Evolutionary conservation across 257 asterid species (phyloP).

Genomic region (Leptodermis oblonga): DNA sequence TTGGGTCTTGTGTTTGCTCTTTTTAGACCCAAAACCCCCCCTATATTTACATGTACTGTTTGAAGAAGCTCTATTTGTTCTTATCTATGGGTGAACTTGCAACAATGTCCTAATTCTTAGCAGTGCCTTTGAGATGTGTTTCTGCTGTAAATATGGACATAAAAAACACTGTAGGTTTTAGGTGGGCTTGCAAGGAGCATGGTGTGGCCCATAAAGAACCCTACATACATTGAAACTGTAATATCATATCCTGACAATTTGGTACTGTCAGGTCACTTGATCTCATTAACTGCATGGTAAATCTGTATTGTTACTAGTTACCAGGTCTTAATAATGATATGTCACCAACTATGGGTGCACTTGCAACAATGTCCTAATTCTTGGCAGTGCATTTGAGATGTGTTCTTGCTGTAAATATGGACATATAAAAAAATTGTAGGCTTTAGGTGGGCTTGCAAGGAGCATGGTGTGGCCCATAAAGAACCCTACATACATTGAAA

Average conservation of each 20-base stretch:
- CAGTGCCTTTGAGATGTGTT: slow-evolving; percentile 57
- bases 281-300: background rate
- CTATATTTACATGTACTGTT: background rate
- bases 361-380: slow-evolving; percentile 57
- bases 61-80: background rate
- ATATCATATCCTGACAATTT: background rate
- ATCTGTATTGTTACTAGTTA: background rate
- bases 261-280: background rate
- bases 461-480: slow-evolving; percentile 51
- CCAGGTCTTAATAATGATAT: no score
- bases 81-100: background rate
- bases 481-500: slow-evolving; percentile 13
- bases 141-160: slow-evolving; percentile 81
- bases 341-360: background rate
- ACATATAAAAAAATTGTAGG: slow-evolving; percentile 46
- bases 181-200: slow-evolving; percentile 57
- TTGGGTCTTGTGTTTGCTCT: background rate
- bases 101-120: slow-evolving; percentile 76
- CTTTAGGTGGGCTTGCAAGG: slow-evolving; percentile 65
- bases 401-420: slow-evolving; percentile 80
- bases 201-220: slow-evolving; percentile 54
- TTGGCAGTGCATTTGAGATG: slow-evolving; percentile 69
- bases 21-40: background rate
- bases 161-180: slow-evolving; percentile 50
- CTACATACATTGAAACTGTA: slow-evolving; percentile 36